phyloP scores from a whole-genome alignment of 306 rosid species.

The Morella rubra region DNA sequence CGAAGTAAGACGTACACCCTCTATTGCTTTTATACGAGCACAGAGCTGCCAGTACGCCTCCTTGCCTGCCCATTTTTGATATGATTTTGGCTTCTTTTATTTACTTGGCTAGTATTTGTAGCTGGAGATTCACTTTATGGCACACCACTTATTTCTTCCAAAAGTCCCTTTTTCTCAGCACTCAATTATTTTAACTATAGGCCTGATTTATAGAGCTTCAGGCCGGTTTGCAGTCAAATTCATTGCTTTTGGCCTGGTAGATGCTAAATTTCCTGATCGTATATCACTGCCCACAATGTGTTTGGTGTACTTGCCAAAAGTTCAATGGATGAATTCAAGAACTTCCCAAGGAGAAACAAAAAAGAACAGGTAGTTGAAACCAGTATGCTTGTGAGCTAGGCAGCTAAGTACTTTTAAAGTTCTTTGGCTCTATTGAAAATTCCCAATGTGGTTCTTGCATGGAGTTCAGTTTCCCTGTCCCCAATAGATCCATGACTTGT shows the following conservation, averaged over 20 bases:
- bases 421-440: constrained; percentile 24
- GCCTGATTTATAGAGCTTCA: too few relatives aligned
- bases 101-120: constrained; percentile 31
- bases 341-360: not conserved
- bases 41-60: constrained; percentile 54
- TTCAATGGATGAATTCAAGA: not conserved
- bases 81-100: constrained; percentile 41
- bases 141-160: constrained; percentile 22
- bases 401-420: constrained; percentile 17
- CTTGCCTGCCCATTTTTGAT: constrained; percentile 42
- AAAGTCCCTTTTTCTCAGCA: constrained; percentile 15
- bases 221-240: not conserved
- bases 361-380: not conserved
- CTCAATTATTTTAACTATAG: not conserved
- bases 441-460: constrained; percentile 17
- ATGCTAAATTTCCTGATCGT: not conserved
- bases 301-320: not conserved
- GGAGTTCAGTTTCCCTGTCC: constrained; percentile 2
- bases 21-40: constrained; percentile 25
- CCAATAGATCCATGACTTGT: constrained; percentile 13
- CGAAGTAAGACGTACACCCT: not conserved
- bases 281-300: not conserved
- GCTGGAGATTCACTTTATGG: constrained; percentile 5
- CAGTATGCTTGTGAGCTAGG: constrained; percentile 10
- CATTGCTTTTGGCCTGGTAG: too few relatives aligned